Percentiles rank a stretch among this genome's conserved stretches.
These are phyloP conservation scores for Mucor racemosus DNA, from an alignment of 371 early-diverging fungal species.

Conservation along the genomic window DNA sequence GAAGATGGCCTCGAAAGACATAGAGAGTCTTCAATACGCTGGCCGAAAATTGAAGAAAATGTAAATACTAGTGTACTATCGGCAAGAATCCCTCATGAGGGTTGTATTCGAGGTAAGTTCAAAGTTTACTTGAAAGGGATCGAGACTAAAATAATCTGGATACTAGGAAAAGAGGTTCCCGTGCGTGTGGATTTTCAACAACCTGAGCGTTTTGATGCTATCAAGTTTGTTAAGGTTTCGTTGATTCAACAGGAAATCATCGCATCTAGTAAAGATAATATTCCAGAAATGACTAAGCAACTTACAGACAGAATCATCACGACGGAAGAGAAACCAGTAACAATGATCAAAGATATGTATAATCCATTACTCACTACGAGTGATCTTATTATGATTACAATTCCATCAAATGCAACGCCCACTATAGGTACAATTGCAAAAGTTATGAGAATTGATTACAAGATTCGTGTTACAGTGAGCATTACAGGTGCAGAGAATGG, in stretches of 20 bases:
- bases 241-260: conserved; percentile 16
- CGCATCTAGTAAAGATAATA: conserved; percentile 13
- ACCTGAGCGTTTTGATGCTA: conserved; percentile 1
- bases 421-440: conserved; percentile 11
- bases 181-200: conserved; percentile 10
- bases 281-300: conserved; percentile 20
- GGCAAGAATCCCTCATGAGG: conserved; percentile 15
- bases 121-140: not conserved
- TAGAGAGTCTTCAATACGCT: conserved; percentile 6
- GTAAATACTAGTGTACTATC: conserved; percentile 11
- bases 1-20: conserved; percentile 8
- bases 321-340: not conserved
- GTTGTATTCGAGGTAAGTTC: conserved; percentile 12
- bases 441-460: conserved; percentile 19
- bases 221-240: not conserved
- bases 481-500: conserved; percentile 1
- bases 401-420: conserved; percentile 14
- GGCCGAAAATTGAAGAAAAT: conserved; percentile 19
- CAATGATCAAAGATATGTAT: not conserved
- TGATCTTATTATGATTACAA: not conserved
- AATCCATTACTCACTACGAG: not conserved
- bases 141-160: not conserved
- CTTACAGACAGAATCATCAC: conserved; percentile 11
- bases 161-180: conserved; percentile 7
- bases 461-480: conserved; percentile 14